A percentile compares a stretch with the other conserved stretches of the same genome.
phyloP scores from a whole-genome alignment of 1,139 yeast genomes.

The Candida dubliniensis region DNA sequence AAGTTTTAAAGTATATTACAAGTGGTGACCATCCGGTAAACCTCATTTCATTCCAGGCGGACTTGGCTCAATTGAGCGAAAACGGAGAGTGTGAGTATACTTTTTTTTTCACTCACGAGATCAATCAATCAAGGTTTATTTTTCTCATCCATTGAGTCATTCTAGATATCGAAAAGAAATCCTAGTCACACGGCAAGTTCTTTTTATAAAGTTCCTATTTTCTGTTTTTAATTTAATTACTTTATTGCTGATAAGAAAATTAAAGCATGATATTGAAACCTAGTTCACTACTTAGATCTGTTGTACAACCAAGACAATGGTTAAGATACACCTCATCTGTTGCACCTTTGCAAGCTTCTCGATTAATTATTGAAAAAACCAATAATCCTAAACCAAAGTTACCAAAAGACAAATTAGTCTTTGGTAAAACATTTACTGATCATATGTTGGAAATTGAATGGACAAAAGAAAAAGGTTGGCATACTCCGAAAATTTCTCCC shows the following conservation, averaged over 20 bases:
- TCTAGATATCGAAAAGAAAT: not conserved
- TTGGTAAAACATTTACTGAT: conserved; percentile 85
- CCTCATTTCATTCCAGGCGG: too few relatives aligned
- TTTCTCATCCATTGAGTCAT: not conserved
- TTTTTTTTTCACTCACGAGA: not conserved
- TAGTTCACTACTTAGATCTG: not conserved
- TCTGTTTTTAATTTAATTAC: not conserved
- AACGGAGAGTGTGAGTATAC: not conserved
- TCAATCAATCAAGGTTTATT: not conserved
- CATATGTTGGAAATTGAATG: conserved; percentile 91
- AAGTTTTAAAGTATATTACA: too few relatives aligned
- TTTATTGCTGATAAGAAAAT: not conserved
- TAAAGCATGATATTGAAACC: not conserved
- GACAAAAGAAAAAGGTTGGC: conserved; percentile 81
- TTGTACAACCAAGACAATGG: conserved; percentile 1
- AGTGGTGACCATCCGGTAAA: too few relatives aligned
- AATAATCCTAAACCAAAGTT: conserved; percentile 63
- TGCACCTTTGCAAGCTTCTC: conserved; percentile 60
- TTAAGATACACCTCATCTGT: conserved; percentile 9
- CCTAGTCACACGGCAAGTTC: not conserved
- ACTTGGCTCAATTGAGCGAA: not conserved
- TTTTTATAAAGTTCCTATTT: not conserved
- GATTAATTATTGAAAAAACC: conserved; percentile 58
- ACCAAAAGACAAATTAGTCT: conserved; percentile 74
- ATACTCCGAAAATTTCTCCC: conserved; percentile 78